These are phyloP conservation scores for Grosmannia clavigera DNA, from an alignment of 2,329 filamentous ascomycete species.

Conservation along the genomic window DNA sequence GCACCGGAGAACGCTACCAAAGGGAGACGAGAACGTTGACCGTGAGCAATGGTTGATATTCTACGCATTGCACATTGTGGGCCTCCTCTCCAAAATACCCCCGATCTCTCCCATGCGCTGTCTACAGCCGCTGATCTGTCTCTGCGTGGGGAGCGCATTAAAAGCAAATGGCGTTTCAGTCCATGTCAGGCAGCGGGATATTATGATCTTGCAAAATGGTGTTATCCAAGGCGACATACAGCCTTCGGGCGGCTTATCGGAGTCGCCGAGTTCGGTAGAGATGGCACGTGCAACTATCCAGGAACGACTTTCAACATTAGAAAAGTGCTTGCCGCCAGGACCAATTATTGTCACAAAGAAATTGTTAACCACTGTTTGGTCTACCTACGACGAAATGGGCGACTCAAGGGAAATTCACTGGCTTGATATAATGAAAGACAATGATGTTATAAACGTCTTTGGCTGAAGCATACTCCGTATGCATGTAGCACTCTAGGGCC, in stretches of 20 bases:
- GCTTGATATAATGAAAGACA: conserved; percentile 10
- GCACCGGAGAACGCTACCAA: background rate
- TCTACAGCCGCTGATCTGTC: conserved; percentile 14
- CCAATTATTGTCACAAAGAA: conserved; percentile 25
- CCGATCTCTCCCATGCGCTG: conserved; percentile 14
- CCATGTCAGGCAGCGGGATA: background rate
- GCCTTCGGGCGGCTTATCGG: background rate
- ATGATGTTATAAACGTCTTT: background rate
- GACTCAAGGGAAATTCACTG: conserved; percentile 10
- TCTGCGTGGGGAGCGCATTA: conserved; percentile 13
- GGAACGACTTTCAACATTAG: conserved; percentile 21
- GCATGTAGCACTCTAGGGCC: background rate
- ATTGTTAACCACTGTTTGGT: conserved; percentile 26
- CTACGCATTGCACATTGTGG: conserved; percentile 9
- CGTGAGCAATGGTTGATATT: conserved; percentile 5
- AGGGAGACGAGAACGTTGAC: background rate
- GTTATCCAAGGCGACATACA: background rate
- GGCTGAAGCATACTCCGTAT: background rate
- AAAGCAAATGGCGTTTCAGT: background rate
- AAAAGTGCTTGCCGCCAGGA: conserved; percentile 24
- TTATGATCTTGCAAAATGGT: background rate
- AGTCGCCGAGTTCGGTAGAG: background rate
- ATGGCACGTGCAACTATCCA: conserved; percentile 23
- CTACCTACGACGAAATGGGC: conserved; percentile 23
- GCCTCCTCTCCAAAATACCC: conserved; percentile 10